Evolutionary conservation across 2,329 filamentous ascomycete genomes (phyloP), one percentile per base, ranked within the genome.

Genomic region (Alternaria hordeiaustralica): DNA sequence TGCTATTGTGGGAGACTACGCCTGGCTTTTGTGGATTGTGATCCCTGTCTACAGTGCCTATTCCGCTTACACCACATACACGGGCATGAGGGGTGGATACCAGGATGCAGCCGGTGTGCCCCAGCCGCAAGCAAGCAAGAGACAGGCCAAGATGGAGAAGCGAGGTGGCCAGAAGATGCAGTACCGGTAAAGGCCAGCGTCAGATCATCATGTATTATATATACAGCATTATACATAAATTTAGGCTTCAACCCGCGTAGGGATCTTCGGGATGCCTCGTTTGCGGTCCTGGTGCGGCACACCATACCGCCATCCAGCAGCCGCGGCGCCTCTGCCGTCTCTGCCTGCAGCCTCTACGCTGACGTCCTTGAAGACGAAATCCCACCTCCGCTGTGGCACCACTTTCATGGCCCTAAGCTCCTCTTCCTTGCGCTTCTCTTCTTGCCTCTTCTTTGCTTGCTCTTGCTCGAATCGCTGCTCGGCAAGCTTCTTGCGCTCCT

Each of bases 1-100:
- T 13, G 86, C 91, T 15, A 67, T 97, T 26, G 87, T 95, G 51
- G 96, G 96, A 5, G 94, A 97, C 78, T 90, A 90, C 83, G 92
- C 84, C 4, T 92, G 90, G 90, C 88, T 88, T 84, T 68, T 88
- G 36, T 92, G 87, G 78, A 58, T 69, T 5, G 75, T 82, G 0
- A 78, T 85, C n/a, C 84, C 84, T 4, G 63, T 77, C n/a, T 86
- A 86, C 67, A 81, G 79, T 43, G 80, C 65, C 6, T 85, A 78
- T 63, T 70, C 82, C 54, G 81, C 82, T 18, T 85, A 80, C 61
- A 80, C 80, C 15, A 83, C 83, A 13, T 85, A 84, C 64, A 80
- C 71, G 9, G 83, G 83, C 6, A 79, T 83, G 59, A 78, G 77
- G 61, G 73, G 80, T 13, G 82, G 83, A 0, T 80, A 80, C 11